Evolutionary conservation across 345 rosid genomes (phyloP).

Genomic region (Corchorus olitorius): DNA sequence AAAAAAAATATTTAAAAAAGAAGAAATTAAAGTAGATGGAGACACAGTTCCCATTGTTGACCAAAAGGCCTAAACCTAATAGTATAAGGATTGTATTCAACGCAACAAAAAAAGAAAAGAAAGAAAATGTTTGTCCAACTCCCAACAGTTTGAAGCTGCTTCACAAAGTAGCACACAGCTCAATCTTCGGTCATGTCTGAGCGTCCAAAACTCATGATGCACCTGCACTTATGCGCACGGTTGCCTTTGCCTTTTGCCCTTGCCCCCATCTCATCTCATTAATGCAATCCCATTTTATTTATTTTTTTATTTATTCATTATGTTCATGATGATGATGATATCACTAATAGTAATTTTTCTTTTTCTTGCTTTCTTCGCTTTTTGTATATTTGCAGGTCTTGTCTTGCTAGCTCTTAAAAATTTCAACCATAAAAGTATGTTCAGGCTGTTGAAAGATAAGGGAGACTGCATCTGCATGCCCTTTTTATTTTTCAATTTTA

Average conservation of each 20-base stretch:
- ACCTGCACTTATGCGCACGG: no score
- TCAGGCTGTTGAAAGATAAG: slow-evolving; percentile 2
- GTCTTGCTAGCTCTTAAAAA: no score
- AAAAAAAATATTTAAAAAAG: not conserved
- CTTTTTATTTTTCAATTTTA: slow-evolving; percentile 13
- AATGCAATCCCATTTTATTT: no score
- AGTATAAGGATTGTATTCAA: not conserved
- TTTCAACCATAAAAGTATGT: not conserved
- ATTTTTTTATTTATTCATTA: no score
- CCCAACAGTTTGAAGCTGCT: not conserved
- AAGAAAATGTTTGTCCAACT: not conserved
- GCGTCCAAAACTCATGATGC: no score
- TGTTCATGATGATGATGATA: no score
- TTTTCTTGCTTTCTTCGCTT: not conserved
- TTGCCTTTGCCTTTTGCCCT: no score
- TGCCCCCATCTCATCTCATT: no score
- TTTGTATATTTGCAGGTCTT: slow-evolving; percentile 12
- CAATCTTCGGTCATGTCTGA: no score
- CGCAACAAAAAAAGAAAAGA: not conserved
- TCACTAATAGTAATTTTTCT: no score
- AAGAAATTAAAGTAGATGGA: not conserved
- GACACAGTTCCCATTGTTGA: slow-evolving; percentile 56
- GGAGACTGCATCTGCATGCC: not conserved
- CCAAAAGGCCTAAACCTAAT: slow-evolving; percentile 23
- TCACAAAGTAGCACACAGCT: not conserved